These are phyloP conservation scores for Arctium lappa DNA, from an alignment of 129 eudicot species.

Conservation along the genomic window DNA sequence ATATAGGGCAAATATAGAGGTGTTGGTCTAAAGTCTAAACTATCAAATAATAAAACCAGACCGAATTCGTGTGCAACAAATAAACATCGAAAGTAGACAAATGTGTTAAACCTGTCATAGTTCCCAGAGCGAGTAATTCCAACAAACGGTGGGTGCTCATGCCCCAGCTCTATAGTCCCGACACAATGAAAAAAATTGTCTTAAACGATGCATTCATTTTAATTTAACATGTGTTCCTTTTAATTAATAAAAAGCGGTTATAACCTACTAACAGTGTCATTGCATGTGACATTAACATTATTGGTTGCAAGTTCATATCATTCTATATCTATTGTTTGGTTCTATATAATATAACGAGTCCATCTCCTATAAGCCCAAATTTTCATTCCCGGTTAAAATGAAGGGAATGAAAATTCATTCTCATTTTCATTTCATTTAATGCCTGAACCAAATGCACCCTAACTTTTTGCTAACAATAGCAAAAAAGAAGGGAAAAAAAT, in stretches of 20 bases:
- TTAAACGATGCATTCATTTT: background rate
- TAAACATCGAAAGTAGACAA: background rate
- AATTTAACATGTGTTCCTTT: background rate
- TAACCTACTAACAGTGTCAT: background rate
- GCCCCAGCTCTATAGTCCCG: no score
- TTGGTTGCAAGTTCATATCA: background rate
- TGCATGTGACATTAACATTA: background rate
- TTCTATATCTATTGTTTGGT: background rate
- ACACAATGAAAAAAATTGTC: background rate
- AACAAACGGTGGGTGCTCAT: no score
- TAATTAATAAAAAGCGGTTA: background rate
- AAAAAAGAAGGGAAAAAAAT: background rate
- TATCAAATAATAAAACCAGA: no score
- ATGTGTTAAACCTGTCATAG: conserved; percentile 25
- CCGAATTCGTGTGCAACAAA: background rate
- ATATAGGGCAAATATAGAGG: no score
- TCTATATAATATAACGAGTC: no score
- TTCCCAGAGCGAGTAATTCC: conserved; percentile 30
- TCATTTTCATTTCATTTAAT: no score
- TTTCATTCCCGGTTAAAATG: no score
- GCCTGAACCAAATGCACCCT: no score
- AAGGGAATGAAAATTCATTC: no score
- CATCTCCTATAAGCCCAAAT: no score
- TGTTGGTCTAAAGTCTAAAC: no score
- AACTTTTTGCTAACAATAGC: background rate